A percentile compares a stretch with the other conserved stretches of the same genome.
These are phyloP conservation scores for Ascobolus immersus DNA, from an alignment of 495 filamentous ascomycete genomes.

Conservation along the genomic window DNA sequence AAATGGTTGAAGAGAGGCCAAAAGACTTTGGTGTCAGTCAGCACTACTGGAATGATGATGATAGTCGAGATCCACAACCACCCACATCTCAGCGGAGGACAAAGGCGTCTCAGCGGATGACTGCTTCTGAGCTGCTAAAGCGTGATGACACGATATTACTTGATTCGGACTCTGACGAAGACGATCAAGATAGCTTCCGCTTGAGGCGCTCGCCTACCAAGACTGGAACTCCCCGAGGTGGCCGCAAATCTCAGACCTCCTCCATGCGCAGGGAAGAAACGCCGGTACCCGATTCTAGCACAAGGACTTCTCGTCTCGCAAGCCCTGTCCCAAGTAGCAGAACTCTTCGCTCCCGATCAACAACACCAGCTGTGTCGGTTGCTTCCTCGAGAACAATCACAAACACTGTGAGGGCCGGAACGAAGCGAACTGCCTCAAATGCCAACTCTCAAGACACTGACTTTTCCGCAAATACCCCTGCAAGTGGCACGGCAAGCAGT, in stretches of 20 bases:
- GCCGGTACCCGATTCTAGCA: too few species aligned
- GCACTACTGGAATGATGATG: not conserved
- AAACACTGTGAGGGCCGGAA: not conserved
- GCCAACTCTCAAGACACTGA: too few species aligned
- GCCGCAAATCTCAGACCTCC: too few species aligned
- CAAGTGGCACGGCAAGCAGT: not conserved
- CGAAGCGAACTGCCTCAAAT: too few species aligned
- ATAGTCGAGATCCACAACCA: not conserved
- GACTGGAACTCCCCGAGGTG: too few species aligned
- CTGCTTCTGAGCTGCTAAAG: not conserved
- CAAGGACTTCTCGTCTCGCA: too few species aligned
- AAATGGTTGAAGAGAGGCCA: slow-evolving; percentile 26
- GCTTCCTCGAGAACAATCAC: not conserved
- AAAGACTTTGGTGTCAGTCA: not conserved
- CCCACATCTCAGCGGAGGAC: not conserved
- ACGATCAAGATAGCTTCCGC: too few species aligned
- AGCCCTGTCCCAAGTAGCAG: too few species aligned
- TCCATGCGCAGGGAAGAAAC: too few species aligned
- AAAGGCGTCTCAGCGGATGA: not conserved
- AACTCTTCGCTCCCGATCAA: not conserved
- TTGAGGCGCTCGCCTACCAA: too few species aligned
- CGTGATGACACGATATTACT: not conserved
- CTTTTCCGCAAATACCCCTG: not conserved
- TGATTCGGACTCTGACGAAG: not conserved
- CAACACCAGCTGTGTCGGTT: not conserved